Base-by-base conservation (phyloP, 495 filamentous ascomycete species). In the Staphylotrichum tortipilum region DNA sequence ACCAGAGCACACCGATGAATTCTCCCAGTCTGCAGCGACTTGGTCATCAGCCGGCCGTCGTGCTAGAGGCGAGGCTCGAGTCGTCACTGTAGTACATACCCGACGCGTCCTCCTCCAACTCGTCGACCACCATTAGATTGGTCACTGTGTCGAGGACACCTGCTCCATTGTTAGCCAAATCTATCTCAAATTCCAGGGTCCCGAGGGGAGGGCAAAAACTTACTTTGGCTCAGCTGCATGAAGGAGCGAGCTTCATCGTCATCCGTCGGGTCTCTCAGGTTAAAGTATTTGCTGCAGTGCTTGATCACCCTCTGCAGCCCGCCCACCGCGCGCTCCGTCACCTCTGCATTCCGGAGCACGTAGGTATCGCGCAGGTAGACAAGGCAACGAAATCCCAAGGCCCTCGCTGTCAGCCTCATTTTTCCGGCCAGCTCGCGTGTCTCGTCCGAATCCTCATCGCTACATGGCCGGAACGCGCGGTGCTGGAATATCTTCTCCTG, bases 81-180 rank as follows among this genome's bases (percentile, higher is more conserved):
- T 64, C 71, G 53, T 70, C 67, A 59, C 66, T 69, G 43, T 58
- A 55, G 29, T 54, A 72, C 74, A 61, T 74, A 74, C 77, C 77
- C 37, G 75, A 78, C 56, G 65, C 73, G 30, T 79, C 76, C 35
- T 78, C 77, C 50, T 78, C 77, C 43, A 70, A 53, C 29, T 78
- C 75, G 17, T 78, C 75, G 8, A 78, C 74, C 4, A 78, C 73
- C 9, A 62, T 66, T 18, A 71, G 54, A 35, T 52, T 63, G 4
- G 57, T 60, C 50, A 79, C 53, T 17, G 63, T 51, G 14, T 71
- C 64, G n/a, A 69, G 22, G 19, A 77, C 63, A 47, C 15, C 75
- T 78, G 46, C 21, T 44, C 7, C 35, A 10, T 26, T 22, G 50
- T 66, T 53, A 70, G 55, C 37, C n/a, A n/a, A n/a, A n/a, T n/a